Evolutionary conservation across 768 basidiomycete species (phyloP).

Genomic region (Leucogyrophana mollusca): DNA sequence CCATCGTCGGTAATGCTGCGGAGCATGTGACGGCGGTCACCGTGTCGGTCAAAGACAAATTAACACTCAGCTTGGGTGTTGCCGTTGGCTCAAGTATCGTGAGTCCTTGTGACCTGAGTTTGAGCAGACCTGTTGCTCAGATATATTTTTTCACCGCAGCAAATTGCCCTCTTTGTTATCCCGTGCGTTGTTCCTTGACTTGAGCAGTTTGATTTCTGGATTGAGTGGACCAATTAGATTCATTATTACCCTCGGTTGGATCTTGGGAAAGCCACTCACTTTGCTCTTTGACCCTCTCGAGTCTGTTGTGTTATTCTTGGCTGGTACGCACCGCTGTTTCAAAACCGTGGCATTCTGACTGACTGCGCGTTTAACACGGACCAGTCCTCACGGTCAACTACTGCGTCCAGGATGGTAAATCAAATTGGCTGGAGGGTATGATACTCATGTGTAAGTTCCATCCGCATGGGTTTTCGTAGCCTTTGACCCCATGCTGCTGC

Average conservation of each 20-base stretch:
- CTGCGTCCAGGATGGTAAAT: conserved; percentile 81
- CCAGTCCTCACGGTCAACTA: conserved; percentile 82
- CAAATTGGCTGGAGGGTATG: conserved; percentile 90
- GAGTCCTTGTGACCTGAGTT: conserved; percentile 23
- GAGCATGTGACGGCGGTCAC: conserved; percentile 93
- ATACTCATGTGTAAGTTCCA: conserved; percentile 61
- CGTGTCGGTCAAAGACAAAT: conserved; percentile 86
- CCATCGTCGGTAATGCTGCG: conserved; percentile 90
- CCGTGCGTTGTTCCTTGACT: conserved; percentile 45
- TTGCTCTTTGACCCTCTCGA: conserved; percentile 89
- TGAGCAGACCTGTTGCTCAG: not conserved
- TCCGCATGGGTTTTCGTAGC: not conserved
- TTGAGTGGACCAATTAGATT: no score
- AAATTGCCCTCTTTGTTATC: conserved; percentile 71
- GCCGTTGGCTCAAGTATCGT: conserved; percentile 88
- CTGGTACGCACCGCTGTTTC: conserved; percentile 22
- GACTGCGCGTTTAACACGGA: not conserved
- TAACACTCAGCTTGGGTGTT: conserved; percentile 84
- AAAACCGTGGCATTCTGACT: conserved; percentile 30
- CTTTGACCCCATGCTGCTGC: conserved; percentile 2
- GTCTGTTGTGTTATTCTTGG: conserved; percentile 36
- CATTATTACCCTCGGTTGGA: conserved; percentile 80
- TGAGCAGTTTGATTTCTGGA: no score
- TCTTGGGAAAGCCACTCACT: conserved; percentile 72
- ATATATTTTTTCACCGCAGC: conserved; percentile 36